Percentiles rank a stretch among this genome's conserved stretches.
These are phyloP conservation scores for Penicillium dipodomyicola DNA, from an alignment of 495 filamentous ascomycete genomes.

Conservation along the genomic window DNA sequence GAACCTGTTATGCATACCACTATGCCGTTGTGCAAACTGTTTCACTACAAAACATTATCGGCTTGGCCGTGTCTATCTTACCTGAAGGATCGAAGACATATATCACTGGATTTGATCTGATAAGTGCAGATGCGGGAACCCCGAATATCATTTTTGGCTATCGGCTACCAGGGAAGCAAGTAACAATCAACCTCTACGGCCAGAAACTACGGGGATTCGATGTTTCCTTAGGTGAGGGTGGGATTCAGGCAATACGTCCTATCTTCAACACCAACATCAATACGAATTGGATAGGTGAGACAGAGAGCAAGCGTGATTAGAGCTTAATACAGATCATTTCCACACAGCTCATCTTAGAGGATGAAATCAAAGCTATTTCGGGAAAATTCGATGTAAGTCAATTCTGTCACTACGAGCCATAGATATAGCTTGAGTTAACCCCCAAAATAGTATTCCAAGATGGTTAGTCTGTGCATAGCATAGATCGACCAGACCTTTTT, in stretches of 20 bases:
- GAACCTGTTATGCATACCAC: neutral
- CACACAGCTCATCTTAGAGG: neutral
- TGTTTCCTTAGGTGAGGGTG: neutral
- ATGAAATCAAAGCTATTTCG: slow-evolving; percentile 2
- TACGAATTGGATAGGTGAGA: neutral
- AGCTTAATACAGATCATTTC: neutral
- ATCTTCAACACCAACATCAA: neutral
- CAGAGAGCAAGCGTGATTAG: neutral
- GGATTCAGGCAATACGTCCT: slow-evolving; percentile 1
- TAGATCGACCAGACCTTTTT: neutral
- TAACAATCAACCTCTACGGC: neutral
- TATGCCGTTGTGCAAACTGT: neutral
- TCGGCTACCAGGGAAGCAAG: slow-evolving; percentile 6
- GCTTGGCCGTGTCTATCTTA: slow-evolving; percentile 1
- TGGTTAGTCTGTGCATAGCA: slow-evolving; percentile 3
- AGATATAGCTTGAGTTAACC: neutral
- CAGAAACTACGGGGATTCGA: slow-evolving; percentile 4
- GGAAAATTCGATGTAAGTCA: slow-evolving; percentile 8
- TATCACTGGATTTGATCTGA: slow-evolving; percentile 7
- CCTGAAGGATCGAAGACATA: neutral
- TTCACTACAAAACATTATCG: neutral
- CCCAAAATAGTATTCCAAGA: neutral
- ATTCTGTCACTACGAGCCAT: neutral
- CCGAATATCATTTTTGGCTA: slow-evolving; percentile 1
- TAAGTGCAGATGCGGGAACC: slow-evolving; percentile 2